Evolutionary conservation across 2,329 filamentous ascomycete species (phyloP).

Genomic region (Xylariomycetidae sp.): DNA sequence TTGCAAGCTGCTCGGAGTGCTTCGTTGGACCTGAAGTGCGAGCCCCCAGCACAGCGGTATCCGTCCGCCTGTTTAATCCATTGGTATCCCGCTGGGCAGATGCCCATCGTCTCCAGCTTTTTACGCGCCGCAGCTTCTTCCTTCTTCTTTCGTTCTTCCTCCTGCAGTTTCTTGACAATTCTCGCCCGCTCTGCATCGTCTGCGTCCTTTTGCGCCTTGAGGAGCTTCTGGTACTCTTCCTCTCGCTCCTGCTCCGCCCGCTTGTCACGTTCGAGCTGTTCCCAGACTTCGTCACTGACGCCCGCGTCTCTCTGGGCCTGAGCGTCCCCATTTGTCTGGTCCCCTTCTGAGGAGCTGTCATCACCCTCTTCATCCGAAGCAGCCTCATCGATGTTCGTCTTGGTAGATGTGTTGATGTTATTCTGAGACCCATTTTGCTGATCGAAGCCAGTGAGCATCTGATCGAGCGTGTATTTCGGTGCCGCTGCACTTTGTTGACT

Average conservation of each 20-base stretch:
- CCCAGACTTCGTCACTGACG: not conserved
- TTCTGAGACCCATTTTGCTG: conserved; percentile 4
- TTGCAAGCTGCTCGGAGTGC: conserved; percentile 11
- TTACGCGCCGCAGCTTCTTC: conserved; percentile 4
- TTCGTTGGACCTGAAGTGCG: conserved; percentile 7
- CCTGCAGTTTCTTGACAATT: conserved; percentile 5
- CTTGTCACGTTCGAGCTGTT: conserved; percentile 3
- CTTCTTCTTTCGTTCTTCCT: conserved; percentile 5
- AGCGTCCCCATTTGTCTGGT: not conserved
- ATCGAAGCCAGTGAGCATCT: conserved; percentile 1
- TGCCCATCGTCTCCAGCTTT: conserved; percentile 7
- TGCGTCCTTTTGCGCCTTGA: conserved; percentile 3
- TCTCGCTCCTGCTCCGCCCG: conserved; percentile 4
- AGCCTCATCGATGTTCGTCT: conserved; percentile 2
- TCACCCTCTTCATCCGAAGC: not conserved
- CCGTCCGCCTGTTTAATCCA: conserved; percentile 8
- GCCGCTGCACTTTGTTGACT: not conserved
- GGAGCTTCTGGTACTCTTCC: conserved; percentile 2
- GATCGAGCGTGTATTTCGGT: not conserved
- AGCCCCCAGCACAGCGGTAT: conserved; percentile 8
- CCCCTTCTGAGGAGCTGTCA: not conserved
- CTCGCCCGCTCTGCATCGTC: conserved; percentile 2
- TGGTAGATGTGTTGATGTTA: conserved; percentile 6
- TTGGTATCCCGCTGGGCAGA: conserved; percentile 6
- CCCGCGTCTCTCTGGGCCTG: conserved; percentile 1